Base-by-base conservation (phyloP, 345 rosid genomes). In the Limnanthes douglasii region DNA sequence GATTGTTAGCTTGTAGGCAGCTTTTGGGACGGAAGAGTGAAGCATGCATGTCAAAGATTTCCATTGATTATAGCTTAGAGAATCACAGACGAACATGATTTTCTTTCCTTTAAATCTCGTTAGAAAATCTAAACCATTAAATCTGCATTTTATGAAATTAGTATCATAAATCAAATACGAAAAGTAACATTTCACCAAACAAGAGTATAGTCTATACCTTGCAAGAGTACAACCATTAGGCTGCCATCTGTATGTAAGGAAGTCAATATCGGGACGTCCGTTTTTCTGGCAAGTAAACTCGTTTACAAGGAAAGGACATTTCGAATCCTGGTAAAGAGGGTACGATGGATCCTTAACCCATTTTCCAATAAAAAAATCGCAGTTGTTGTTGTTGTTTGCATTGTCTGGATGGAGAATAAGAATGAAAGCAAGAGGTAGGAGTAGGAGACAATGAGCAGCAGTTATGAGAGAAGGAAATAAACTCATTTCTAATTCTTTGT, bases 41-140 rank as follows among this genome's bases (percentile, higher is more conserved):
- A 86, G 57, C 70, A 80, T 72, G 63, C 96, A 86, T 1, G 70
- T 50, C 2, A 80, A 47, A 1, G 96, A 80, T 36, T 74, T 54
- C 90, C 90, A 86, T 55, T 77, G 86, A 34, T 77, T 80, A 25
- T 66, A 46, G 68, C 96, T 80, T 2, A 86, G 41, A 15, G 96
- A 86, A 54, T 86, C 96, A 8, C 96, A 94, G 0, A 80, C 80
- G 21, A 77, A 72, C 41, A 80, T 41, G 21, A 86, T 60, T 32
- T 70, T 80, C 57, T 77, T 86, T 48, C 86, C 84, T 39, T 35
- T 68, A 16, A 57, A 61, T 50, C 35, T 72, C 30, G 19, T 53
- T 46, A 75, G 24, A 34, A 80, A 61, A 16, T 59, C 54, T 40
- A 0, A 15, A 1, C 86, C 78, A 25, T 64, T 6, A 41, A 80